A percentile compares a stretch with the other conserved stretches of the same genome.
These are phyloP conservation scores for Pythium myriotylum DNA, from an alignment of 352 stramenopile species.

Conservation along the genomic window DNA sequence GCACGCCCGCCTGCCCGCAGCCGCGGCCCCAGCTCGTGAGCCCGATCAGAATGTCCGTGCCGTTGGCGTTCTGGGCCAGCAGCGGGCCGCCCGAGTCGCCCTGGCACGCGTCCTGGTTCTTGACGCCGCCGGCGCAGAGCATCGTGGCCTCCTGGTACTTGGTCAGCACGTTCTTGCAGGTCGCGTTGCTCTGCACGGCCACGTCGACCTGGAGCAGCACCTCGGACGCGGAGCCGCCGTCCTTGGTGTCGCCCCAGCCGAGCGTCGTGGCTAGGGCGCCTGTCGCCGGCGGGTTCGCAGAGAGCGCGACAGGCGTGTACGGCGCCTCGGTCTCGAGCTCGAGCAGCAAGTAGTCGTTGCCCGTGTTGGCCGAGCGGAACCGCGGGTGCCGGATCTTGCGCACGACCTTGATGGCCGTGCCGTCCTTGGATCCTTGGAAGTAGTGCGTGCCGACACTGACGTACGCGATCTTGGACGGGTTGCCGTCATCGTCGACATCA, in stretches of 20 bases:
- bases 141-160: constrained; percentile 30
- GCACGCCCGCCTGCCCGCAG: constrained; percentile 32
- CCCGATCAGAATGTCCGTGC: constrained; percentile 33
- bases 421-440: constrained; percentile 13
- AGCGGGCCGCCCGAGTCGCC: constrained; percentile 50
- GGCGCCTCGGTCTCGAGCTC: constrained; percentile 21
- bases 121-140: constrained; percentile 38
- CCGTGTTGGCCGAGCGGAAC: constrained; percentile 1
- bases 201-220: constrained; percentile 30
- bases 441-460: constrained; percentile 26
- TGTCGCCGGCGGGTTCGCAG: constrained; percentile 13
- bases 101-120: constrained; percentile 28
- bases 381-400: constrained; percentile 30
- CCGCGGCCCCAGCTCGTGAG: constrained; percentile 42
- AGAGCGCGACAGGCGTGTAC: constrained; percentile 18
- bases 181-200: constrained; percentile 30
- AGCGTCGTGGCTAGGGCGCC: constrained; percentile 25
- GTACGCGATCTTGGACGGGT: constrained; percentile 6
- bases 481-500: not conserved
- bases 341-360: constrained; percentile 30
- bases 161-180: constrained; percentile 24
- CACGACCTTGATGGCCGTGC: constrained; percentile 24
- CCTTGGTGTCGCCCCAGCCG: constrained; percentile 25
- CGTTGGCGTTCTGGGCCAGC: constrained; percentile 22
- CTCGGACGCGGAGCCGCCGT: constrained; percentile 17